Evolutionary conservation across 2,329 filamentous ascomycete species (phyloP), one percentile per base, ranked within the genome.

Genomic region (Teratosphaeria destructans): DNA sequence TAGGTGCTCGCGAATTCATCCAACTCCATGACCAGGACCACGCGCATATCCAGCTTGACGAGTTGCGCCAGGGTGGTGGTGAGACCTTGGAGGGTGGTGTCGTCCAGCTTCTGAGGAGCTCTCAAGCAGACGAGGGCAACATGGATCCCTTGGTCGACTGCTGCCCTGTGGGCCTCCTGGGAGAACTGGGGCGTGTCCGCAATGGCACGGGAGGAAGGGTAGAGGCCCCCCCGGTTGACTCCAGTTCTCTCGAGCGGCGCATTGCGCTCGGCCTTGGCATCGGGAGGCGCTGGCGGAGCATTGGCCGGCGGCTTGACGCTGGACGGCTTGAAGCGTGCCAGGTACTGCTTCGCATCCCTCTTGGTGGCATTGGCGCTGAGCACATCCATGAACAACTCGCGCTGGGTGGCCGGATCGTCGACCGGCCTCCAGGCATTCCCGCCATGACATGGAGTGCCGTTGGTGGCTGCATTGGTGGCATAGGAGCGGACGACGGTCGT

Each of bases 341-440:
- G 81, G 71, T 96, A 99, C 43, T 89, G 86, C 74, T 89, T 92
- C 55, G 92, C 91, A 76, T 99, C 94, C 67, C 94, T 85, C 74
- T 92, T 95, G 0, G 93, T 96, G 5, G 92, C 89, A 11, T 91
- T 90, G 19, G 92, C 90, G 68, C 89, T 90, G 35, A 99, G 79
- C 3, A 97, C 83, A 16, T 90, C 92, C 35, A 95, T 81, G 67
- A 95, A 86, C 68, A 96, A 88, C 70, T 96, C 90, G 27, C 71
- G 66, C 54, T 70, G 66, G 2, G 57, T 62, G n/a, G 61, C 53
- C 53, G 53, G 53, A n/a, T 54, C 53, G 34, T 54, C 49, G 53
- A 35, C 57, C 27, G 23, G 59, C 54, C 19, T 32, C 27, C 32
- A 37, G 26, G 26, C 56, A 54, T 52, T 23, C 1, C 23, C 23